Evolutionary conservation across 495 filamentous ascomycete genomes (phyloP).

Genomic region (Penicillium paxilli): DNA sequence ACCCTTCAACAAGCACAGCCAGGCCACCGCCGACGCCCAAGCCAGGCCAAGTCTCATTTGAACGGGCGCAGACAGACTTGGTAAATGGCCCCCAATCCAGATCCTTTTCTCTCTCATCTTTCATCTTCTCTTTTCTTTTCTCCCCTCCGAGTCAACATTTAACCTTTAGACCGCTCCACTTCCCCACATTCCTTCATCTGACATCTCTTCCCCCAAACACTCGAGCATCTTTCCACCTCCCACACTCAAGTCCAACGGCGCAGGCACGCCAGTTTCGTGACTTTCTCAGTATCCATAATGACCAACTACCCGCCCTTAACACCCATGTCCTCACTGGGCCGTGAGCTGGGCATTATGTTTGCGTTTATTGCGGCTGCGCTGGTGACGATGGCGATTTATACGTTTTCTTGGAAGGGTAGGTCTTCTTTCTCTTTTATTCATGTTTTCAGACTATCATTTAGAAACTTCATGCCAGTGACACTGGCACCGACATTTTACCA

Average conservation of each 20-base stretch:
- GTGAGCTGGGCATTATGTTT: slow-evolving; percentile 45
- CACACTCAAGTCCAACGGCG: no score
- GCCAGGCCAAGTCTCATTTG: background rate
- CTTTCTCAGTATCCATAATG: no score
- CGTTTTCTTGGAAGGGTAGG: slow-evolving; percentile 38
- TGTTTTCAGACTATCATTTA: background rate
- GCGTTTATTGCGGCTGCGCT: slow-evolving; percentile 40
- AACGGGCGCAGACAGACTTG: background rate
- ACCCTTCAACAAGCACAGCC: no score
- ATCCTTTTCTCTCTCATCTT: background rate
- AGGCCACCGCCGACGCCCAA: background rate
- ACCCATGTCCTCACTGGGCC: slow-evolving; percentile 30
- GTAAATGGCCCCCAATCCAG: background rate
- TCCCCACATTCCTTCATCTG: background rate
- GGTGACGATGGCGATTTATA: slow-evolving; percentile 39
- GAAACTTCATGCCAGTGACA: background rate
- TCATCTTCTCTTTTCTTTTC: no score
- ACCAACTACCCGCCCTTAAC: slow-evolving; percentile 30
- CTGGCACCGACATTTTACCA: no score
- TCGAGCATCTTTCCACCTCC: no score
- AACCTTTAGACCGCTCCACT: no score
- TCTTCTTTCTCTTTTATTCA: slow-evolving; percentile 1
- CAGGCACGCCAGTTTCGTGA: no score
- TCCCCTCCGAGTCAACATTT: no score
- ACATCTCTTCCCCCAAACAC: no score